These are phyloP conservation scores for Pseudogymnoascus sp. DNA, from an alignment of 2,329 filamentous ascomycete genomes.

Conservation along the genomic window DNA sequence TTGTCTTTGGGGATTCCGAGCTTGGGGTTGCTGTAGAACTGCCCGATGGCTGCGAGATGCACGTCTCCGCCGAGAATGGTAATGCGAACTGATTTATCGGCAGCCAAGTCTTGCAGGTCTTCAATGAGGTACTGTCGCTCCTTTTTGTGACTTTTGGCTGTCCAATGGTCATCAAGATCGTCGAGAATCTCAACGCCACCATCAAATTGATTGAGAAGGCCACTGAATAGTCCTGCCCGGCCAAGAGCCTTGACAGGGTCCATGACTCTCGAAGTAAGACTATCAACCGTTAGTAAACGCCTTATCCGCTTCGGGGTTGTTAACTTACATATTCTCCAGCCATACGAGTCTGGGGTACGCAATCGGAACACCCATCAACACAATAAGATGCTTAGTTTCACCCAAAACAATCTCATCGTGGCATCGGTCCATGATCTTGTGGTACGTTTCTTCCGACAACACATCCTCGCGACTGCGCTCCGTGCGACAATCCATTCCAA, in stretches of 20 bases:
- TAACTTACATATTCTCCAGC: constrained; percentile 59
- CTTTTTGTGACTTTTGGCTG: constrained; percentile 84
- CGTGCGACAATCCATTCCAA: constrained; percentile 86
- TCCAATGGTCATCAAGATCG: constrained; percentile 95
- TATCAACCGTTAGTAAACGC: constrained; percentile 34
- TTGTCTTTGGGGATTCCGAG: constrained; percentile 72
- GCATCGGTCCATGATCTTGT: constrained; percentile 77
- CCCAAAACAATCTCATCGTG: constrained; percentile 75
- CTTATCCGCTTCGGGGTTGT: neutral
- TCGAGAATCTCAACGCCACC: constrained; percentile 87
- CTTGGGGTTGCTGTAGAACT: constrained; percentile 90
- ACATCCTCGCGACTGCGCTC: constrained; percentile 81
- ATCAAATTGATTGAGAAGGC: constrained; percentile 80
- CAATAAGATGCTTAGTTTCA: constrained; percentile 81
- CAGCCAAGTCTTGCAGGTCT: constrained; percentile 86
- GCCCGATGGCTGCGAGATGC: constrained; percentile 82
- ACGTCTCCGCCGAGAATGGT: constrained; percentile 94
- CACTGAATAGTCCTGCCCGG: constrained; percentile 70
- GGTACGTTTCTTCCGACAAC: constrained; percentile 71
- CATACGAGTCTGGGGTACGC: constrained; percentile 72
- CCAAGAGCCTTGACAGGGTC: constrained; percentile 84
- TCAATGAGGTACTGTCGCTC: constrained; percentile 83
- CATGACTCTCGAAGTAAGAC: constrained; percentile 75
- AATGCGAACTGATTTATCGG: constrained; percentile 82
- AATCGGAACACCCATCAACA: constrained; percentile 76